Conservation (phyloP, 306 rosid genomes). For the Lablab purpureus region DNA sequence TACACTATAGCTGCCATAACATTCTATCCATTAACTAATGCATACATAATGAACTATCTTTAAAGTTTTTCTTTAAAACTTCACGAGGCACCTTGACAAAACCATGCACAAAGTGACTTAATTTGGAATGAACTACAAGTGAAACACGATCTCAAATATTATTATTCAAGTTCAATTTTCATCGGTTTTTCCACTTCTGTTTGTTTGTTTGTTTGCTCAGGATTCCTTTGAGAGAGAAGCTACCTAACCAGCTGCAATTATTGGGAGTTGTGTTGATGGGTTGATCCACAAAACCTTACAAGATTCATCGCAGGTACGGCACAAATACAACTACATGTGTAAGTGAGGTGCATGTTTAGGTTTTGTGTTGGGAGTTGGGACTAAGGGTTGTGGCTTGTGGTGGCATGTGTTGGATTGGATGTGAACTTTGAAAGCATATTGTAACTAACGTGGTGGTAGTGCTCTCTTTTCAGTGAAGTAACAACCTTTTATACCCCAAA, state of each 20-base stretch:
- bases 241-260: conserved; percentile 36
- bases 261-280: conserved; percentile 51
- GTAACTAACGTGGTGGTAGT: conserved; percentile 48
- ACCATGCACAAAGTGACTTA: conserved; percentile 25
- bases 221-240: conserved; percentile 27
- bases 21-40: conserved; percentile 43
- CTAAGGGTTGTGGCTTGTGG: conserved; percentile 28
- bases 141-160: conserved; percentile 5
- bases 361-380: conserved; percentile 34
- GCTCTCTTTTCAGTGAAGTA: conserved; percentile 59
- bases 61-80: conserved; percentile 15
- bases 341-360: background rate
- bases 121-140: background rate
- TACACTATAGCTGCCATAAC: conserved; percentile 38
- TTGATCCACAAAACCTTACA: conserved; percentile 46
- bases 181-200: conserved; percentile 30
- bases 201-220: conserved; percentile 48
- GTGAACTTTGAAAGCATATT: conserved; percentile 46
- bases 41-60: conserved; percentile 20
- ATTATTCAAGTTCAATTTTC: background rate
- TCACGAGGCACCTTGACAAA: background rate
- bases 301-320: conserved; percentile 47
- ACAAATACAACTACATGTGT: conserved; percentile 29
- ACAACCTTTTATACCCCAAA: conserved; percentile 45
- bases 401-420: conserved; percentile 42